Conservation (phyloP, 768 basidiomycete species). For the Russula lepida region DNA sequence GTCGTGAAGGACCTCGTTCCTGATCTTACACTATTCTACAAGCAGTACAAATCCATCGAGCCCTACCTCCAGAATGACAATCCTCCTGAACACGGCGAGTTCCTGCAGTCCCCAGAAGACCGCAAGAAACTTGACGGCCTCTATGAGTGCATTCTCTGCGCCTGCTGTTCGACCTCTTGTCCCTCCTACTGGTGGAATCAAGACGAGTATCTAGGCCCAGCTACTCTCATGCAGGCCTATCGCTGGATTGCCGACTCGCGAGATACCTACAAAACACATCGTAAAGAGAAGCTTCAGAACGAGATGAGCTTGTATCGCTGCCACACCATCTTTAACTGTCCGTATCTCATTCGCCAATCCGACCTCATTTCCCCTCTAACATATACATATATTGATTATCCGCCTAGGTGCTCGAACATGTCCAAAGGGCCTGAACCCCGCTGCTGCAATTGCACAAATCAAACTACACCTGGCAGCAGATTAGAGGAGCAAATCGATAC, state of each 20-base stretch:
- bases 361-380: not conserved
- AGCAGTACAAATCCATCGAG: conserved; percentile 99
- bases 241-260: conserved; percentile 97
- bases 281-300: conserved; percentile 92
- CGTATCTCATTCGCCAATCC: conserved; percentile 23
- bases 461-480: conserved; percentile 83
- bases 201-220: conserved; percentile 96
- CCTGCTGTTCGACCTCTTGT: conserved; percentile 97
- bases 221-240: conserved; percentile 94
- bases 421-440: conserved; percentile 94
- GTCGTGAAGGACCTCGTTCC: conserved; percentile 98
- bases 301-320: conserved; percentile 94
- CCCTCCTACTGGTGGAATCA: conserved; percentile 99
- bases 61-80: conserved; percentile 94
- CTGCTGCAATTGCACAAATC: conserved; percentile 86
- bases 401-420: conserved; percentile 81
- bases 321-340: conserved; percentile 98
- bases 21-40: conserved; percentile 88
- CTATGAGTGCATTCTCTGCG: conserved; percentile 96
- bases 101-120: conserved; percentile 84
- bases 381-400: not conserved
- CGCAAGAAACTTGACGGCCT: conserved; percentile 87
- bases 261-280: conserved; percentile 70
- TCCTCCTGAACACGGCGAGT: conserved; percentile 76
- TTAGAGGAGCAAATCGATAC: conserved; percentile 28